These are phyloP conservation scores for Lipomyces japonicus DNA, from an alignment of 805 yeast genomes.

Conservation along the genomic window DNA sequence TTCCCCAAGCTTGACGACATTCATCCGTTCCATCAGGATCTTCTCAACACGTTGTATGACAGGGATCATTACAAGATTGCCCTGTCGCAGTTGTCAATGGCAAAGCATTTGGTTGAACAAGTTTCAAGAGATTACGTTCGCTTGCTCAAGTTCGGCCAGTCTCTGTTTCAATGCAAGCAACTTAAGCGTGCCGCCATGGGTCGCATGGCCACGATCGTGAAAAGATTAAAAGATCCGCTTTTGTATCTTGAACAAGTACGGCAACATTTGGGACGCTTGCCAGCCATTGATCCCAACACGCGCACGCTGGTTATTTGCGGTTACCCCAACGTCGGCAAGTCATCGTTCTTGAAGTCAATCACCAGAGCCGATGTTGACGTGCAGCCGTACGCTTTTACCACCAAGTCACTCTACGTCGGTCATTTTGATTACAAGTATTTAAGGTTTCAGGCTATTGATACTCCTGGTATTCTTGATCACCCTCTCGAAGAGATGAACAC, in stretches of 20 bases:
- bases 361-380: conserved; percentile 99
- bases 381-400: conserved; percentile 98
- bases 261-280: conserved; percentile 98
- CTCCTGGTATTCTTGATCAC: conserved; percentile 97
- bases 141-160: conserved; percentile 93
- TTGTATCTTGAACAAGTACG: conserved; percentile 95
- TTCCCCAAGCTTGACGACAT: conserved; percentile 97
- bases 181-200: conserved; percentile 98
- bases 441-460: conserved; percentile 97
- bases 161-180: conserved; percentile 97
- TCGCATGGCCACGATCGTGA: conserved; percentile 98
- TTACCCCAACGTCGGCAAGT: conserved; percentile 98
- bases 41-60: conserved; percentile 96
- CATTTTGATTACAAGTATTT: conserved; percentile 97
- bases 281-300: conserved; percentile 97
- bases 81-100: conserved; percentile 88
- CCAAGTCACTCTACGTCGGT: conserved; percentile 95
- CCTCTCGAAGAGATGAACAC: conserved; percentile 99
- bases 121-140: conserved; percentile 94
- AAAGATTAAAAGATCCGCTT: conserved; percentile 91
- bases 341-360: conserved; percentile 86
- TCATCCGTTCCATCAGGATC: conserved; percentile 97
- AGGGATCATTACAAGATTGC: conserved; percentile 98
- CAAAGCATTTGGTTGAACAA: conserved; percentile 91
- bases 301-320: conserved; percentile 97